These are phyloP conservation scores for Metarhizium guizhouense DNA, from an alignment of 2,329 filamentous ascomycete species.

Conservation along the genomic window DNA sequence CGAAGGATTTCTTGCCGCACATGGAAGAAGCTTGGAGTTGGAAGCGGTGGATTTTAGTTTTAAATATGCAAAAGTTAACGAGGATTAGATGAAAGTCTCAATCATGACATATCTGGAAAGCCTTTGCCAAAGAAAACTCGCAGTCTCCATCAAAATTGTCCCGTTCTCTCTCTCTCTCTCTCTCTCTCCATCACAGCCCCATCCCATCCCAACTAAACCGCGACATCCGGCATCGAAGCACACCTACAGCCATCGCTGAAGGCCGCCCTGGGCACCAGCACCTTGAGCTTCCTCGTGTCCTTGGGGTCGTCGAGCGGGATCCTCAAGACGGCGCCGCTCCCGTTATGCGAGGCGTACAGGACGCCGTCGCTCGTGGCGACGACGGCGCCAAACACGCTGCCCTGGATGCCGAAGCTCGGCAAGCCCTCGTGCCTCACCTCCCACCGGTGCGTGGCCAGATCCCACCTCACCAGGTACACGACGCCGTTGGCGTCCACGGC, in stretches of 20 bases:
- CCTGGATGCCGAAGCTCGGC: background rate
- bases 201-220: background rate
- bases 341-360: constrained; percentile 3
- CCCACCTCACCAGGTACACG: constrained; percentile 2
- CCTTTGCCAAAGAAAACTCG: background rate
- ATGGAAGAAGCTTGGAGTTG: background rate
- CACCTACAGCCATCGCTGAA: background rate
- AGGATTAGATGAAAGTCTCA: background rate
- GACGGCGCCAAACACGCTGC: constrained; percentile 2
- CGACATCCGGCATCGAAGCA: background rate
- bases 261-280: background rate
- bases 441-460: background rate
- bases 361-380: constrained; percentile 5
- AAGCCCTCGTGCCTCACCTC: background rate
- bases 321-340: background rate
- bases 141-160: background rate
- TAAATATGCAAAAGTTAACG: background rate
- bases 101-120: background rate
- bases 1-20: background rate
- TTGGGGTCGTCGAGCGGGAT: background rate
- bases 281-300: background rate
- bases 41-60: background rate
- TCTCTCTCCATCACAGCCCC: background rate
- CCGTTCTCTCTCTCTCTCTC: background rate
- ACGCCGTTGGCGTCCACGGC: background rate